A percentile compares a stretch with the other conserved stretches of the same genome.
Conservation (phyloP, 2,329 filamentous ascomycete species). For the Cytospora mali region DNA sequence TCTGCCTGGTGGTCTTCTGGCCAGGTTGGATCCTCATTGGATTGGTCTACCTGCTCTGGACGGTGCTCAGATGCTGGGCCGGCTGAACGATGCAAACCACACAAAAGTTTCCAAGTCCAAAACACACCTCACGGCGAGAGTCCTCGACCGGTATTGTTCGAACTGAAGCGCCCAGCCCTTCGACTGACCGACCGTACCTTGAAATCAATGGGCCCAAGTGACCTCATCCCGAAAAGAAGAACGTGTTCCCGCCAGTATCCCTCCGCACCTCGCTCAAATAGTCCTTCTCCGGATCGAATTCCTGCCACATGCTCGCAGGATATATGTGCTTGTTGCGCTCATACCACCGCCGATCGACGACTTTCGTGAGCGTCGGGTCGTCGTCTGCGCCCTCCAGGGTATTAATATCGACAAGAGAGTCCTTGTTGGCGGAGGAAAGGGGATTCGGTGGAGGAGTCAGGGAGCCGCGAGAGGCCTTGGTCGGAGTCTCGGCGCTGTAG, state of each 20-base stretch:
- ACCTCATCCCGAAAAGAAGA: slow-evolving; percentile 71
- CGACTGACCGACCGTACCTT: slow-evolving; percentile 5
- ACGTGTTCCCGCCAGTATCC: slow-evolving; percentile 87
- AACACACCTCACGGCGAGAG: background rate
- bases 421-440: slow-evolving; percentile 40
- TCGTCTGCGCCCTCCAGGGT: slow-evolving; percentile 75
- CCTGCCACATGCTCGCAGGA: slow-evolving; percentile 92
- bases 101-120: slow-evolving; percentile 1
- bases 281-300: slow-evolving; percentile 88
- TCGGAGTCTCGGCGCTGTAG: slow-evolving; percentile 60
- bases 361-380: slow-evolving; percentile 83
- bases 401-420: slow-evolving; percentile 49
- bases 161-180: background rate
- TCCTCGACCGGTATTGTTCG: background rate
- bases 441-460: slow-evolving; percentile 36
- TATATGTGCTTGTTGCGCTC: slow-evolving; percentile 98
- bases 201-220: slow-evolving; percentile 3
- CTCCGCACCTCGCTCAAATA: slow-evolving; percentile 77
- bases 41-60: slow-evolving; percentile 39
- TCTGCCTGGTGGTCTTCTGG: slow-evolving; percentile 58
- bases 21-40: slow-evolving; percentile 57
- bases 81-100: slow-evolving; percentile 8
- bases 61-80: slow-evolving; percentile 37
- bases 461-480: slow-evolving; percentile 15
- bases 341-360: slow-evolving; percentile 96